Evolutionary conservation across 1,139 yeast species (phyloP).

Genomic region (Yamadazyma epiphylla): DNA sequence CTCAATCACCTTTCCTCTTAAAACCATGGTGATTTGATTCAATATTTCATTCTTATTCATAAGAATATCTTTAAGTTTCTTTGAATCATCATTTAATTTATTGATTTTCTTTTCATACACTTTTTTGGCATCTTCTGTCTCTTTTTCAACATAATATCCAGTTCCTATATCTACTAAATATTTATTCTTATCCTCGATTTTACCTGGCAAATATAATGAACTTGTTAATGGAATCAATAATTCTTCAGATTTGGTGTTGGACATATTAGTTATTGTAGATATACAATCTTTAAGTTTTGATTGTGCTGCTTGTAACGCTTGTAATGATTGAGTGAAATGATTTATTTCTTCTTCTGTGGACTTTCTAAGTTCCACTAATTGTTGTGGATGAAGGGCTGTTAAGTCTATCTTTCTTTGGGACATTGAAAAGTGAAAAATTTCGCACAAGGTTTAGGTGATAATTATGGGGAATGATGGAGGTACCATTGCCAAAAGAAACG

Average conservation of each 20-base stretch:
- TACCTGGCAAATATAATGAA: constrained; percentile 87
- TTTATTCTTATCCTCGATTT: constrained; percentile 53
- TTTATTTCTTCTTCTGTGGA: constrained; percentile 83
- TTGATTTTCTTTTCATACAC: constrained; percentile 74
- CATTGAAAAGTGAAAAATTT: constrained; percentile 5
- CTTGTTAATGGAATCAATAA: constrained; percentile 85
- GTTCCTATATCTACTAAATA: constrained; percentile 95
- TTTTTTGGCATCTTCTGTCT: constrained; percentile 58
- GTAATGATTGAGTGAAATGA: constrained; percentile 79
- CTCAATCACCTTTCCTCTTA: constrained; percentile 43
- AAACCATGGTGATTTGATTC: constrained; percentile 50
- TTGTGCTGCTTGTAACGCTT: constrained; percentile 82
- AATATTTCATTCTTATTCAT: constrained; percentile 56
- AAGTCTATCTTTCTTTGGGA: constrained; percentile 46
- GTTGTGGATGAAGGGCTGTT: constrained; percentile 73
- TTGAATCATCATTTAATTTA: constrained; percentile 69
- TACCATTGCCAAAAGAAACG: constrained; percentile 44
- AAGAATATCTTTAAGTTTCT: constrained; percentile 71
- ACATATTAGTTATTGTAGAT: constrained; percentile 59
- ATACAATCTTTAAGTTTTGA: constrained; percentile 80
- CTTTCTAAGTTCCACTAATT: constrained; percentile 77
- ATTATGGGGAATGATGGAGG: constrained; percentile 52
- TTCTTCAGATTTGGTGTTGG: constrained; percentile 42
- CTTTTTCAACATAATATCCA: constrained; percentile 88
- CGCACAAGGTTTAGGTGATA: neutral